phyloP scores from a whole-genome alignment of 257 asterid genomes.

The Misopates orontium region DNA sequence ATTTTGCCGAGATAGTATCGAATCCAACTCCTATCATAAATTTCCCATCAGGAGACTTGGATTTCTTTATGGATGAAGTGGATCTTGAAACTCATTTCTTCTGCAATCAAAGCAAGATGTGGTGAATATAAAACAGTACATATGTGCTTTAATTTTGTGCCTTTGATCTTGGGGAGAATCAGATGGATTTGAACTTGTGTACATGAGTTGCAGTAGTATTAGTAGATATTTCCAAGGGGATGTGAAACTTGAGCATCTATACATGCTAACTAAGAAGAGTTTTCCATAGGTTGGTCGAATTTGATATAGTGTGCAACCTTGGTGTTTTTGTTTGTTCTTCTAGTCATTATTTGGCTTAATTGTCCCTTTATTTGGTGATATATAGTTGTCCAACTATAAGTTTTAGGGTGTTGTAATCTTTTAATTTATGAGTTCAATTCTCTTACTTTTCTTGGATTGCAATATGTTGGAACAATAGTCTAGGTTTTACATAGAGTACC shows the following conservation, averaged over 20 bases:
- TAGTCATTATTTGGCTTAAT: neutral
- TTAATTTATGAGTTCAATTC: neutral
- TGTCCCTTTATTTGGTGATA: neutral
- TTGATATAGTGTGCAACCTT: neutral
- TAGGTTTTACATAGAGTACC: no score
- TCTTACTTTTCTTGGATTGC: neutral
- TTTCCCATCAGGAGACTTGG: conserved; percentile 37
- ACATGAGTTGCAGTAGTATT: neutral
- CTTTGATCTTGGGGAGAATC: no score
- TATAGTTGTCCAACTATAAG: neutral
- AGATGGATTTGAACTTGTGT: neutral
- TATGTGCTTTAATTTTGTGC: no score
- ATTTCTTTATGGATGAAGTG: conserved; percentile 34
- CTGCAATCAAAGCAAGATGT: conserved; percentile 2
- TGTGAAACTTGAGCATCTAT: neutral
- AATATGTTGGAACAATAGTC: no score
- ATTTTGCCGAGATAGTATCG: conserved; percentile 34
- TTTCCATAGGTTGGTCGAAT: neutral
- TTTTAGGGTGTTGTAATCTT: neutral
- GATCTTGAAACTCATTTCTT: conserved; percentile 35
- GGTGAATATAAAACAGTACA: no score
- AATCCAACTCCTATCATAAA: conserved; percentile 33
- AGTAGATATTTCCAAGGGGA: neutral
- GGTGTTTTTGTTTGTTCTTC: no score
- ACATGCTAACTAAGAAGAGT: neutral